Evolutionary conservation across 192 early-diverging fungal genomes (phyloP).

Genomic region (Mortierella alpina): DNA sequence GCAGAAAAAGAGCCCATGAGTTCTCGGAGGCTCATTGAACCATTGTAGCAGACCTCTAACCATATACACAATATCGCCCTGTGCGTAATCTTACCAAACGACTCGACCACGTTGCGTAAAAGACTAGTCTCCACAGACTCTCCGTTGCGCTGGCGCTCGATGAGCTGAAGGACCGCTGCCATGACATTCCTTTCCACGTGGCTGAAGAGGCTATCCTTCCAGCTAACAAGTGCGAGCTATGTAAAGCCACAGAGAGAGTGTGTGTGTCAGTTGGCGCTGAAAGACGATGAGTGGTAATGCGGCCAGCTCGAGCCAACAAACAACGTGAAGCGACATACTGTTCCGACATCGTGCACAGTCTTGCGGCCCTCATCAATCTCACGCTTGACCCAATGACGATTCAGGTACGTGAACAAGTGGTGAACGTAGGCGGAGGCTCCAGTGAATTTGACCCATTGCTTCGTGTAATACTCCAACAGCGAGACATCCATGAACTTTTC

Average conservation of each 20-base stretch:
- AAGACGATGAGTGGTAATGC: neutral
- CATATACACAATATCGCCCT: neutral
- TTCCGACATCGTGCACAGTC: conserved; percentile 92
- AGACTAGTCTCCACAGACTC: conserved; percentile 89
- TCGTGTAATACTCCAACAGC: conserved; percentile 88
- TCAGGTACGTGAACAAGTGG: conserved; percentile 94
- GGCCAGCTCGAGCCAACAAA: neutral
- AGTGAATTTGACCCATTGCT: conserved; percentile 91
- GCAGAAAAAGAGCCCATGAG: neutral
- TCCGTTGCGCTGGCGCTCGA: conserved; percentile 86
- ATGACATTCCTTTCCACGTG: conserved; percentile 77
- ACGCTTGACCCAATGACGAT: conserved; percentile 97
- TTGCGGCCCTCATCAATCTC: conserved; percentile 94
- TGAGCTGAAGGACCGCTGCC: conserved; percentile 81
- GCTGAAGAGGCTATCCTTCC: conserved; percentile 85
- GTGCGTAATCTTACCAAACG: conserved; percentile 75
- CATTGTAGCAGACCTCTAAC: neutral
- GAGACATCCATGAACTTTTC: conserved; percentile 78
- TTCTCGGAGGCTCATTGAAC: neutral
- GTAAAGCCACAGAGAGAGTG: conserved; percentile 1
- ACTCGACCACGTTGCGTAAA: conserved; percentile 90
- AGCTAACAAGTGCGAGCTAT: conserved; percentile 85
- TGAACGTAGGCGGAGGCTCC: conserved; percentile 85
- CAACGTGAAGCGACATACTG: conserved; percentile 64
- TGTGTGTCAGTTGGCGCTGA: conserved; percentile 5